Percentiles rank a stretch among this genome's conserved stretches.
These are phyloP conservation scores for Gomphus bonarii DNA, from an alignment of 1,284 basidiomycete genomes.

Conservation along the genomic window DNA sequence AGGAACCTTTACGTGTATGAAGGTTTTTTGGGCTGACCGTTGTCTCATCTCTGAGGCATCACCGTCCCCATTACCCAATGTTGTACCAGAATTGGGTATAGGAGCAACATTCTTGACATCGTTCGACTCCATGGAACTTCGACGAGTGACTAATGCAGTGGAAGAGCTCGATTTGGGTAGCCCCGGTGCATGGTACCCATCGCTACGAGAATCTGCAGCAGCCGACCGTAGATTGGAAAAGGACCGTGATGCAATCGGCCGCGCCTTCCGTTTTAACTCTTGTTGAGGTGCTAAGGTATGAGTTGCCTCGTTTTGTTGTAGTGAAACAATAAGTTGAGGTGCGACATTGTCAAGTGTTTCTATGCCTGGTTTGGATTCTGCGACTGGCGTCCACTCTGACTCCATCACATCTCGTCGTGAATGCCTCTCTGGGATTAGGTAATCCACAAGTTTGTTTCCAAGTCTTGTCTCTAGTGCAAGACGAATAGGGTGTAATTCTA, in stretches of 20 bases:
- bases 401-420: slow-evolving; percentile 27
- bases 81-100: slow-evolving; percentile 9
- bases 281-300: not conserved
- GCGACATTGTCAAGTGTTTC: not conserved
- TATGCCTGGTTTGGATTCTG: not conserved
- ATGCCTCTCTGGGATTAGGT: slow-evolving; percentile 69
- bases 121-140: slow-evolving; percentile 8
- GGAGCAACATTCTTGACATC: slow-evolving; percentile 14
- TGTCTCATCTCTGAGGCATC: slow-evolving; percentile 73
- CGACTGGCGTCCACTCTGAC: slow-evolving; percentile 16
- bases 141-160: slow-evolving; percentile 12
- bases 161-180: slow-evolving; percentile 22
- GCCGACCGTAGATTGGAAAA: slow-evolving; percentile 55
- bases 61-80: slow-evolving; percentile 16
- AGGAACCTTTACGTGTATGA: slow-evolving; percentile 71
- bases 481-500: slow-evolving; percentile 80
- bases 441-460: slow-evolving; percentile 80
- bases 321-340: not conserved
- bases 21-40: slow-evolving; percentile 72
- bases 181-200: slow-evolving; percentile 20
- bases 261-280: slow-evolving; percentile 26
- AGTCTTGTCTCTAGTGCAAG: slow-evolving; percentile 81
- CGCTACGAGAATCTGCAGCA: slow-evolving; percentile 24
- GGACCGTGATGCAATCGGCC: slow-evolving; percentile 50
- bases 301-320: not conserved